Evolutionary conservation across 768 basidiomycete genomes (phyloP).

Genomic region (Tulasnella sp.): DNA sequence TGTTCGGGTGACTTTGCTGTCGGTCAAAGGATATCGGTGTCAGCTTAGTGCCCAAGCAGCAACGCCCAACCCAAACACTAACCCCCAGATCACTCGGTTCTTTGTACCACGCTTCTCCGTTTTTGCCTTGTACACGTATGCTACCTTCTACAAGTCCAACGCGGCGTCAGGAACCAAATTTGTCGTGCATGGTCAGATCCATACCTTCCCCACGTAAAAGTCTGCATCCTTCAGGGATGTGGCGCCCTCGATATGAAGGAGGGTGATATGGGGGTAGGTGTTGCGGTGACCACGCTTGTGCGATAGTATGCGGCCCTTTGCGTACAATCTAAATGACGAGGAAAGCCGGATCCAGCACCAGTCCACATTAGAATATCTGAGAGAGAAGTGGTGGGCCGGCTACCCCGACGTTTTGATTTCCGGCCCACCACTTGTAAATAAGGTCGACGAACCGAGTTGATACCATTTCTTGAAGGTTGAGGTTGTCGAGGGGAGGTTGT

Average conservation of each 20-base stretch:
- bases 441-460: not conserved
- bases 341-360: not conserved
- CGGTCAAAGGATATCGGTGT: not conserved
- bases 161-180: conserved; percentile 7
- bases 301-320: conserved; percentile 93
- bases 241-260: conserved; percentile 97
- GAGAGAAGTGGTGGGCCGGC: not conserved
- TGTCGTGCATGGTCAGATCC: conserved; percentile 31
- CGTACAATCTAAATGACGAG: conserved; percentile 65
- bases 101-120: conserved; percentile 90
- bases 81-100: conserved; percentile 99
- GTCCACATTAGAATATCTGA: not conserved
- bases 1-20: conserved; percentile 83
- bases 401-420: not conserved
- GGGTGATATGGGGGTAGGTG: conserved; percentile 89
- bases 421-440: not conserved
- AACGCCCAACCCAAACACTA: conserved; percentile 34
- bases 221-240: conserved; percentile 88
- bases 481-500: not conserved
- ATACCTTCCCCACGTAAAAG: conserved; percentile 98
- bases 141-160: conserved; percentile 63
- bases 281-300: conserved; percentile 99
- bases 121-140: conserved; percentile 98
- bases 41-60: not conserved
- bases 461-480: conserved; percentile 1